A percentile compares a stretch with the other conserved stretches of the same genome.
phyloP scores from a whole-genome alignment of 306 rosid genomes.

The Vigna mungo region DNA sequence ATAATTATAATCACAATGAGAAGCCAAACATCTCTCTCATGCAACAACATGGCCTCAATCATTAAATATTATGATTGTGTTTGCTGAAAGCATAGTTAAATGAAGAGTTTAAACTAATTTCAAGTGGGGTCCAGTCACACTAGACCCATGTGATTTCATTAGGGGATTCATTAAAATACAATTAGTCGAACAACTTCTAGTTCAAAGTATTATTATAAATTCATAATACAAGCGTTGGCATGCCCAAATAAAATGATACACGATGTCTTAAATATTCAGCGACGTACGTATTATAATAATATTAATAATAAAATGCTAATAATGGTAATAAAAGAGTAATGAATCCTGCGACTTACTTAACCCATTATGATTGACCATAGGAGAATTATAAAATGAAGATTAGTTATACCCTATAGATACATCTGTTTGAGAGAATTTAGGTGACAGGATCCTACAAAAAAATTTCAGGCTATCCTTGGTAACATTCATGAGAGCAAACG shows the following conservation, averaged over 20 bases:
- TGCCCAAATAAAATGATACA: conserved; percentile 51
- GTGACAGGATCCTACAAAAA: conserved; percentile 48
- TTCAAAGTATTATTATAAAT: conserved; percentile 51
- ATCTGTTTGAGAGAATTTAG: conserved; percentile 51
- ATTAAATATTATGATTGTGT: conserved; percentile 55
- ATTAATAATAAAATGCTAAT: conserved; percentile 24
- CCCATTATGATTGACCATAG: conserved; percentile 55
- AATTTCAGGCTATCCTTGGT: conserved; percentile 22
- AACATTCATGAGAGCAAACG: conserved; percentile 20
- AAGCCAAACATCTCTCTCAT: conserved; percentile 62
- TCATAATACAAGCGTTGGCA: conserved; percentile 52
- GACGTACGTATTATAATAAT: conserved; percentile 17
- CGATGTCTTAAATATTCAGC: conserved; percentile 46
- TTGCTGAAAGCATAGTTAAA: conserved; percentile 55
- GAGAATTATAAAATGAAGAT: conserved; percentile 33
- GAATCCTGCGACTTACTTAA: conserved; percentile 48
- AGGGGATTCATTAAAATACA: conserved; percentile 43
- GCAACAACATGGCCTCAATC: conserved; percentile 75
- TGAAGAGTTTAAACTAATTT: conserved; percentile 59
- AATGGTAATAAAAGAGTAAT: conserved; percentile 28
- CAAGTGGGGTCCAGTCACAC: conserved; percentile 52
- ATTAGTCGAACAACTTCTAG: conserved; percentile 48
- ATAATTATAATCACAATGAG: conserved; percentile 46
- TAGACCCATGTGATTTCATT: conserved; percentile 82
- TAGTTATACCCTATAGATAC: conserved; percentile 43